phyloP scores from a whole-genome alignment of 1,284 basidiomycete genomes.

The Cutaneotrichosporon sp. region DNA sequence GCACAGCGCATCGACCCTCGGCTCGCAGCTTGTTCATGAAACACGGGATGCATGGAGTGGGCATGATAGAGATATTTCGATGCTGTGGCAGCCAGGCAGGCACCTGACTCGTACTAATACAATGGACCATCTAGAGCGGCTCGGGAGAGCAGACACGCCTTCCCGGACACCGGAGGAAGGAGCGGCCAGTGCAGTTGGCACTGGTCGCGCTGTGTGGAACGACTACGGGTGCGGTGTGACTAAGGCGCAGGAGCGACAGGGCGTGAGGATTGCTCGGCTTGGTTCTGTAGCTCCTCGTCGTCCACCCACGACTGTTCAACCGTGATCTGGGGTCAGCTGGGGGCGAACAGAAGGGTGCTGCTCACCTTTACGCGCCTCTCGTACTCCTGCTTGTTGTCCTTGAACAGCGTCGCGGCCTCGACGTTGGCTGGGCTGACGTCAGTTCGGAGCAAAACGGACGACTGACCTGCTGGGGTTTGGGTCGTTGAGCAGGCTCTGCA shows the following conservation, averaged over 20 bases:
- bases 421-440: slow-evolving; percentile 83
- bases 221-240: background rate
- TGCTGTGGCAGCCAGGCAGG: background rate
- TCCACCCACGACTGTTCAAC: slow-evolving; percentile 48
- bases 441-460: background rate
- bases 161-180: background rate
- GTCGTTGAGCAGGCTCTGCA: slow-evolving; percentile 92
- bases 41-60: background rate
- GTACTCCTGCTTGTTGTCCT: slow-evolving; percentile 99
- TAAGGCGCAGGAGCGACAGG: slow-evolving; percentile 10
- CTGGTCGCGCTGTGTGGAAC: background rate
- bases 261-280: slow-evolving; percentile 14
- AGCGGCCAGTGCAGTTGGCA: background rate
- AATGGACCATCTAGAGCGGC: background rate
- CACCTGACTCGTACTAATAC: slow-evolving; percentile 1
- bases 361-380: slow-evolving; percentile 79
- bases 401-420: slow-evolving; percentile 91
- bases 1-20: background rate
- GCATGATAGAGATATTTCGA: background rate
- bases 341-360: slow-evolving; percentile 14
- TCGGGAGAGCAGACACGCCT: background rate
- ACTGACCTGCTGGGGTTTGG: slow-evolving; percentile 83
- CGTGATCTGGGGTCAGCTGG: slow-evolving; percentile 29
- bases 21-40: too few species aligned
- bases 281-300: slow-evolving; percentile 35